A percentile compares a stretch with the other conserved stretches of the same genome.
phyloP scores from a whole-genome alignment of 1,284 basidiomycete species.

The Trametes hirsuta region DNA sequence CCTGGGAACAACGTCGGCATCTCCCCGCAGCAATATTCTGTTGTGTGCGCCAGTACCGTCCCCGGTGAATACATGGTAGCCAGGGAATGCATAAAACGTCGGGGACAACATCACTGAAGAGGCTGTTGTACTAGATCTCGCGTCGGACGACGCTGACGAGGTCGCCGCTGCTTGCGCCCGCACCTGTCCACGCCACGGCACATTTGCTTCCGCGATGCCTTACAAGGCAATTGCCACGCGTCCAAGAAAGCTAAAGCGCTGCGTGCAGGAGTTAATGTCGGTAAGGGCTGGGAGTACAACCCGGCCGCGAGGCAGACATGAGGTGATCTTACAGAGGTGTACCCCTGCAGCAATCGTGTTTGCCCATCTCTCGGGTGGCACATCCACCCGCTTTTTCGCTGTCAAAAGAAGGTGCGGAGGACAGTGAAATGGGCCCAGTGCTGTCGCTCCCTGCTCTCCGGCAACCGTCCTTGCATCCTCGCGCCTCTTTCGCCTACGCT shows the following conservation, averaged over 20 bases:
- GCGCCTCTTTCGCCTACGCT: conserved; percentile 4
- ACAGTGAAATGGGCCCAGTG: conserved; percentile 16
- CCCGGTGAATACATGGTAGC: conserved; percentile 15
- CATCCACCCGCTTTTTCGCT: conserved; percentile 9
- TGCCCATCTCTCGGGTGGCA: conserved; percentile 23
- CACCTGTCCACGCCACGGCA: background rate
- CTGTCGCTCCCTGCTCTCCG: conserved; percentile 15
- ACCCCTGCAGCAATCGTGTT: conserved; percentile 16
- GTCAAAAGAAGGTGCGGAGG: conserved; percentile 13
- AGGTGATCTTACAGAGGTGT: conserved; percentile 15
- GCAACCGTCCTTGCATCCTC: conserved; percentile 6
- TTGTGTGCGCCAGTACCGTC: conserved; percentile 6
- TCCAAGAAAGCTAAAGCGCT: conserved; percentile 15
- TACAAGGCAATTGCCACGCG: conserved; percentile 25
- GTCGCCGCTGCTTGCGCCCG: background rate
- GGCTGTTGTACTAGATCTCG: background rate
- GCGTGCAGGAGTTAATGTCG: conserved; percentile 17
- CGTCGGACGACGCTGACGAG: conserved; percentile 1
- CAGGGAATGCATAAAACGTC: conserved; percentile 12
- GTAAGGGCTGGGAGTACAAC: conserved; percentile 7
- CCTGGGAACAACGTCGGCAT: conserved; percentile 7
- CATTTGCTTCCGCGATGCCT: conserved; percentile 18
- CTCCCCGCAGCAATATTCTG: conserved; percentile 1
- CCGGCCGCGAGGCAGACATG: conserved; percentile 25
- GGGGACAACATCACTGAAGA: conserved; percentile 1